Percentiles rank a stretch among this genome's conserved stretches.
Evolutionary conservation across 2,329 filamentous ascomycete species (phyloP).

Genomic region (Triangularia verruculosa): DNA sequence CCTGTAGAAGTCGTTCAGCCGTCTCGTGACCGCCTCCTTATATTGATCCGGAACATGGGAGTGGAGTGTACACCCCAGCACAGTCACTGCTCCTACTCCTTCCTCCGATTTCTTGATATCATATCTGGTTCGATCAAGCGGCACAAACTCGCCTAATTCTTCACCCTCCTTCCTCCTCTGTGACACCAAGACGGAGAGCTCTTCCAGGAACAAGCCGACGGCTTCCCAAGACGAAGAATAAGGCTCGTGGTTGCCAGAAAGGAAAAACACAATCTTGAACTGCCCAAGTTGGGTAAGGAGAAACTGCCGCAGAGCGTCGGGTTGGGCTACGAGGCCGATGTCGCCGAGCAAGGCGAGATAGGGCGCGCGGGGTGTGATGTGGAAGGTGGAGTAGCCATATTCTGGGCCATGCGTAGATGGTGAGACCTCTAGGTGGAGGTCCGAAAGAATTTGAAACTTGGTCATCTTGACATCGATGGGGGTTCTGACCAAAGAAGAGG

Average conservation of each 20-base stretch:
- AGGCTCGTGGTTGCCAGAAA: constrained; percentile 57
- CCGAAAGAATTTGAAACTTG: constrained; percentile 50
- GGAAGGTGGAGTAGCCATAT: constrained; percentile 48
- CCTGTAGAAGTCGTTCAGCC: constrained; percentile 43
- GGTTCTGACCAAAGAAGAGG: not conserved
- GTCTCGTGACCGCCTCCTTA: constrained; percentile 32
- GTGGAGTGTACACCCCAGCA: constrained; percentile 44
- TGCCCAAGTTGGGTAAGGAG: constrained; percentile 45
- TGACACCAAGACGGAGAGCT: constrained; percentile 10
- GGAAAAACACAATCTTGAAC: constrained; percentile 50
- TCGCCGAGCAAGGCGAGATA: constrained; percentile 56
- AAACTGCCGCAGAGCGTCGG: constrained; percentile 45
- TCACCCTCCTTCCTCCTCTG: constrained; percentile 18
- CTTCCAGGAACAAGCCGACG: constrained; percentile 35
- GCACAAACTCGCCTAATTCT: constrained; percentile 38
- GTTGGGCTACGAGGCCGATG: constrained; percentile 46
- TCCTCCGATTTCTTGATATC: constrained; percentile 33
- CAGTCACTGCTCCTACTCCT: constrained; percentile 35
- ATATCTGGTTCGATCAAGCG: constrained; percentile 39
- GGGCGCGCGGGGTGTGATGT: constrained; percentile 45
- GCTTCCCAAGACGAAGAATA: constrained; percentile 41
- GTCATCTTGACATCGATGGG: not conserved
- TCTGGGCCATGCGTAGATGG: constrained; percentile 26
- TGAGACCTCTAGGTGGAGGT: constrained; percentile 51
- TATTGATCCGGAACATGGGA: constrained; percentile 36